Evolutionary conservation across 805 yeast species (phyloP), one percentile per base, ranked within the genome.

Genomic region (Danielia reshetovae): DNA sequence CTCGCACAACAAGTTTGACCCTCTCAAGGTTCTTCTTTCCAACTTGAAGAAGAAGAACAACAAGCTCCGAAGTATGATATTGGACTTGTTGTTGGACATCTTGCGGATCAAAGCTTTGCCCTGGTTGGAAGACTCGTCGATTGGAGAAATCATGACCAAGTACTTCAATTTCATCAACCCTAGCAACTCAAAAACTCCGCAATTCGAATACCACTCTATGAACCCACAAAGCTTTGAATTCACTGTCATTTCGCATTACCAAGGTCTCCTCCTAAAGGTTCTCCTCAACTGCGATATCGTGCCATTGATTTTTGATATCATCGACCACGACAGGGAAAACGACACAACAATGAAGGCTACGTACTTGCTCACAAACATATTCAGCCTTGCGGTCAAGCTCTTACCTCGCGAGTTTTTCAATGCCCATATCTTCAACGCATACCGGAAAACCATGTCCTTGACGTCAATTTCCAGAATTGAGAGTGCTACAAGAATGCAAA

Each of bases 61-160:
- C 1, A 55, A 68, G 24, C 58, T 81, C 4, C 74, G 85, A 26
- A 79, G 75, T 23, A 74, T 78, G 18, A 53, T 89, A 12, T 61
- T 90, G 44, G 94, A 86, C 49, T 67, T 88, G 2, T 66, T 89
- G 26, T 70, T 80, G 28, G 89, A 84, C 48, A 60, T 83, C 4
- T 62, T 93, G 28, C 60, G 80, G 38, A 75, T 85, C 10, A 68
- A 68, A 48, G 65, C 77, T 1, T 57, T 82, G 13, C 75, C 83
- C 0, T 77, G 84, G 81, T 41, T 65, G 13, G 48, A 44, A 21
- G 36, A 29, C 17, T 35, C 44, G 4, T 18, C 40, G 8, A 24
- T 45, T 10, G 49, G 48, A 11, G 45, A 41, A 13, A 24, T 45
- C 13, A 16, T 42, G 24, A 26, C 32, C 2, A 39, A 28, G 36